Evolutionary conservation across 768 basidiomycete species (phyloP).

Genomic region (Russula sp.): DNA sequence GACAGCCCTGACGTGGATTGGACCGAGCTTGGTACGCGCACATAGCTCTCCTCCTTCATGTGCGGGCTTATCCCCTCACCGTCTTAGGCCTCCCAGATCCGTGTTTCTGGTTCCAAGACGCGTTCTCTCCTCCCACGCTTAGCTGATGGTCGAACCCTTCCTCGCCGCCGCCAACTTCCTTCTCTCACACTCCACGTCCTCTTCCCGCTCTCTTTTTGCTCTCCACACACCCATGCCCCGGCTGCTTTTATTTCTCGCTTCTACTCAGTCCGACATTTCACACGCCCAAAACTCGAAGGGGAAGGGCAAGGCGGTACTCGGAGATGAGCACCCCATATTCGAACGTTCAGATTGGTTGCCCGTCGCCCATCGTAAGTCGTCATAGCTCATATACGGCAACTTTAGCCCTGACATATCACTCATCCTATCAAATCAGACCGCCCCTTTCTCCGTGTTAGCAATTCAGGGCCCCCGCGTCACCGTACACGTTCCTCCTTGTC

Average conservation of each 20-base stretch:
- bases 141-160: slow-evolving; percentile 20
- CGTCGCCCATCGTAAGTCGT: slow-evolving; percentile 14
- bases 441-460: background rate
- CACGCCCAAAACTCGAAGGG: slow-evolving; percentile 7
- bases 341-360: slow-evolving; percentile 17
- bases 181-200: slow-evolving; percentile 11
- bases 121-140: background rate
- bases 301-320: slow-evolving; percentile 17
- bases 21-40: background rate
- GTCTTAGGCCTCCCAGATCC: background rate
- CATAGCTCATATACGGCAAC: background rate
- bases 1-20: background rate
- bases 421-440: slow-evolving; percentile 1
- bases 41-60: background rate
- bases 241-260: background rate
- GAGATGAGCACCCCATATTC: slow-evolving; percentile 10
- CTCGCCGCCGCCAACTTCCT: slow-evolving; percentile 16
- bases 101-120: background rate
- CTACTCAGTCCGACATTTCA: slow-evolving; percentile 6
- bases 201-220: slow-evolving; percentile 6
- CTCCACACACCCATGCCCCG: slow-evolving; percentile 2
- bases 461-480: background rate
- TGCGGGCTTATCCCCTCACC: background rate
- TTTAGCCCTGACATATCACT: background rate
- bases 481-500: background rate